Evolutionary conservation across 164 flowering plant genomes (phyloP).

Genomic region (Houttuynia cordata): DNA sequence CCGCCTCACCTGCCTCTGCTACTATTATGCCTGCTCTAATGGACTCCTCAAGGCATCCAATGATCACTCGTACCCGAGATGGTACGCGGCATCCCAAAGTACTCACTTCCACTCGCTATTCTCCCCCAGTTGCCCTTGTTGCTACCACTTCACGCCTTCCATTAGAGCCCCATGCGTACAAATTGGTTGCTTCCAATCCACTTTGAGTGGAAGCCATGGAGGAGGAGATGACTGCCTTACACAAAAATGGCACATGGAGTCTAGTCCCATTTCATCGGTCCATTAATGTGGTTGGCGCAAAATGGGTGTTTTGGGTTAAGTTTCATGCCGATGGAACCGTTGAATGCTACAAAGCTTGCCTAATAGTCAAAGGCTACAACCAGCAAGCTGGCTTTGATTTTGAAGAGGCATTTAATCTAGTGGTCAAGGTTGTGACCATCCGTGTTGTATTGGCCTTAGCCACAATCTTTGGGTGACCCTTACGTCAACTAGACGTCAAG

Average conservation of each 20-base stretch:
- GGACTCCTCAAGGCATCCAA: too few species aligned
- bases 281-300: background rate
- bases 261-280: background rate
- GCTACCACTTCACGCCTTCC: too few species aligned
- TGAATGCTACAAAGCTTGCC: background rate
- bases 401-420: background rate
- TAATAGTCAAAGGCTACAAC: background rate
- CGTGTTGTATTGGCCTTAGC: background rate
- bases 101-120: too few species aligned
- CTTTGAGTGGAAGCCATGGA: background rate
- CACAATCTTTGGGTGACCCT: background rate
- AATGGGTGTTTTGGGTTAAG: background rate
- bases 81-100: too few species aligned
- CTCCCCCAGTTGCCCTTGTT: too few species aligned
- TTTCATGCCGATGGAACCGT: background rate
- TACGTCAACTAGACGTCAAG: background rate
- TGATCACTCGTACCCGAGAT: too few species aligned
- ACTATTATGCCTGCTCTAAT: too few species aligned
- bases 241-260: background rate
- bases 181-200: background rate
- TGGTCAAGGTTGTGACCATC: background rate
- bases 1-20: too few species aligned
- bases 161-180: background rate
- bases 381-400: background rate
- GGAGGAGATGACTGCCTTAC: background rate